Conservation (phyloP, 2,329 filamentous ascomycete genomes). For the Calcarisporium arbuscula region DNA sequence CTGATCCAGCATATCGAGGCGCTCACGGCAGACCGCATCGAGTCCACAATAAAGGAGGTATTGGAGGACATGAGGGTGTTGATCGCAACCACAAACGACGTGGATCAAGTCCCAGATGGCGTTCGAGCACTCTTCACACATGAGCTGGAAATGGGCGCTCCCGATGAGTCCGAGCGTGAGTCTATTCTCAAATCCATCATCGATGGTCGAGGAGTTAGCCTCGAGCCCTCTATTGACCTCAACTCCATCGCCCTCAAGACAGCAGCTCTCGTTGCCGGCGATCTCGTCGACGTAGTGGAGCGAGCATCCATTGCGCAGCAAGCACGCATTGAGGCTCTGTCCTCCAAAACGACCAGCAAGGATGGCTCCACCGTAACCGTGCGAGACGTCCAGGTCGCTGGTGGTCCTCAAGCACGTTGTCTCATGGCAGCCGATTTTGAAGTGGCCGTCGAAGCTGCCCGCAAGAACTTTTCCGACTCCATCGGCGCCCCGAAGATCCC, state of each 20-base stretch:
- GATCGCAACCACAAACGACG: constrained; percentile 89
- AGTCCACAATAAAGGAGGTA: constrained; percentile 76
- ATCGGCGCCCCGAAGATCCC: constrained; percentile 98
- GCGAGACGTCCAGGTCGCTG: constrained; percentile 81
- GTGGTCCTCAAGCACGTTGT: constrained; percentile 70
- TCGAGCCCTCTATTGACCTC: constrained; percentile 80
- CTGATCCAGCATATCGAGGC: constrained; percentile 89
- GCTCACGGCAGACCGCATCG: constrained; percentile 84
- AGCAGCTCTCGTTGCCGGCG: constrained; percentile 87
- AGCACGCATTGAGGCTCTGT: constrained; percentile 68
- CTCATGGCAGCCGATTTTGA: constrained; percentile 83
- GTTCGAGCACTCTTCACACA: constrained; percentile 90
- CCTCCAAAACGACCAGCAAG: constrained; percentile 37
- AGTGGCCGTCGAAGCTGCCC: constrained; percentile 85
- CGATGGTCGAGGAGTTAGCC: constrained; percentile 64
- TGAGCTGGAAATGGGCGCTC: constrained; percentile 87
- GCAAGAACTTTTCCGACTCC: constrained; percentile 96
- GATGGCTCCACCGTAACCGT: constrained; percentile 49
- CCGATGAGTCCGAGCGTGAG: constrained; percentile 87
- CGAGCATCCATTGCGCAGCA: constrained; percentile 74
- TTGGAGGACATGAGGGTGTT: constrained; percentile 73
- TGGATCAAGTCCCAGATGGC: constrained; percentile 88
- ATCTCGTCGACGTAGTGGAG: constrained; percentile 90
- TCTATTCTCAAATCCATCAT: constrained; percentile 77
- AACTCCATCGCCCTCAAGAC: constrained; percentile 87